phyloP scores from a whole-genome alignment of 2,329 filamentous ascomycete species.

The Cyclaneusma minus region DNA sequence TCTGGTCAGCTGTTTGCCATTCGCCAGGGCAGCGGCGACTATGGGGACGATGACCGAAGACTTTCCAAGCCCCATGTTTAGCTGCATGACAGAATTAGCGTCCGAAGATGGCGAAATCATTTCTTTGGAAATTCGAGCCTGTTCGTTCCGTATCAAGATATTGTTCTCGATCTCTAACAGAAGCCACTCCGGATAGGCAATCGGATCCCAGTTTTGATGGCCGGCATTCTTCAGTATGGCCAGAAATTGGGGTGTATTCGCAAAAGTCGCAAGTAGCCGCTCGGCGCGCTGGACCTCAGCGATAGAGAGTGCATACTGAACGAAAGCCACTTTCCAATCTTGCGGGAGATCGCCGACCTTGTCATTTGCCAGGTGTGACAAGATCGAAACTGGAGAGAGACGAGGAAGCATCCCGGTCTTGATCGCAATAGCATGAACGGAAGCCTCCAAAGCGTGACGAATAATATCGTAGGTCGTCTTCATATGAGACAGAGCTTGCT shows the following conservation, averaged over 20 bases:
- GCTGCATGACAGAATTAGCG: slow-evolving; percentile 40
- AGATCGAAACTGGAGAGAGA: slow-evolving; percentile 21
- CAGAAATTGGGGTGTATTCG: slow-evolving; percentile 19
- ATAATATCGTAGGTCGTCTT: too few species aligned
- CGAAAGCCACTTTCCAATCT: slow-evolving; percentile 21
- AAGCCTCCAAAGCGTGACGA: too few species aligned
- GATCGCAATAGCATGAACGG: too few species aligned
- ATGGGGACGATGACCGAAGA: slow-evolving; percentile 55
- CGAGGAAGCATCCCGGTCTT: slow-evolving; percentile 10
- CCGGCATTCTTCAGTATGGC: slow-evolving; percentile 32
- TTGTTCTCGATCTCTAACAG: slow-evolving; percentile 49
- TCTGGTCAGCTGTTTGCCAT: slow-evolving; percentile 33
- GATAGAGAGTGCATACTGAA: slow-evolving; percentile 25
- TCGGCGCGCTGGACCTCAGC: slow-evolving; percentile 25
- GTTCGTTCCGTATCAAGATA: slow-evolving; percentile 42
- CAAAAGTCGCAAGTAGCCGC: slow-evolving; percentile 19
- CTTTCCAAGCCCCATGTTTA: slow-evolving; percentile 62
- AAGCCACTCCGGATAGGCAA: slow-evolving; percentile 39
- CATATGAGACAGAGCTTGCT: too few species aligned
- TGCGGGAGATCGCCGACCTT: slow-evolving; percentile 8
- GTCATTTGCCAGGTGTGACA: slow-evolving; percentile 11
- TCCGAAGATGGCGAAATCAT: slow-evolving; percentile 31
- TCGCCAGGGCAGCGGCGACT: slow-evolving; percentile 34
- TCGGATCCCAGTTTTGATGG: slow-evolving; percentile 37
- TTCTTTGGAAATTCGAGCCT: slow-evolving; percentile 37